These are phyloP conservation scores for Beverwykella pulmonaria DNA, from an alignment of 495 filamentous ascomycete species.

Conservation along the genomic window DNA sequence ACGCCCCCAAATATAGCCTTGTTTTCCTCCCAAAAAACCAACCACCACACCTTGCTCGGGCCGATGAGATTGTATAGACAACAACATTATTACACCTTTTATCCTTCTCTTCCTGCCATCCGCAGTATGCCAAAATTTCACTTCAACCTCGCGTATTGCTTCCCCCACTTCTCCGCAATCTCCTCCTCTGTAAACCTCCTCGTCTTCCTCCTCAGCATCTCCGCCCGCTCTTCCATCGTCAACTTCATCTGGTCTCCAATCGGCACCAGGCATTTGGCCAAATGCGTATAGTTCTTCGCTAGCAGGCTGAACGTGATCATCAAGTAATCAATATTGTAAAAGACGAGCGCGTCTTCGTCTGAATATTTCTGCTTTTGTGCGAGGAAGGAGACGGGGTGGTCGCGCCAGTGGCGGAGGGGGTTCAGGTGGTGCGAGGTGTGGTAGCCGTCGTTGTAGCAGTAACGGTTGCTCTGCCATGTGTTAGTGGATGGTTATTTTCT, in stretches of 20 bases:
- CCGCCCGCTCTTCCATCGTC: slow-evolving; percentile 61
- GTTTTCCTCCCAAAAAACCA: no score
- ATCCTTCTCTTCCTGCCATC: no score
- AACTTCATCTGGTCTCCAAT: slow-evolving; percentile 68
- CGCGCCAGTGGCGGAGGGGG: slow-evolving; percentile 72
- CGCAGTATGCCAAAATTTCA: no score
- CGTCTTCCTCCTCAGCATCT: slow-evolving; percentile 65
- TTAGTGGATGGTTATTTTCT: background rate
- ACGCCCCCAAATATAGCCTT: no score
- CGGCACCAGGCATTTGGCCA: slow-evolving; percentile 67
- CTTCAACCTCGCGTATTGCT: slow-evolving; percentile 28
- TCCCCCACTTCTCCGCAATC: slow-evolving; percentile 47
- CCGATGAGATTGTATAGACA: no score
- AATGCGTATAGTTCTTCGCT: slow-evolving; percentile 62
- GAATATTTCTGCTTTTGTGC: slow-evolving; percentile 62
- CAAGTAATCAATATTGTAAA: slow-evolving; percentile 71
- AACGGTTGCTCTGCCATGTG: slow-evolving; percentile 62
- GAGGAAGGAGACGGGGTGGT: slow-evolving; percentile 69
- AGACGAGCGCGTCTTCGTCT: slow-evolving; percentile 64
- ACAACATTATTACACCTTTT: no score
- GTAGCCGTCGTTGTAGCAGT: slow-evolving; percentile 77
- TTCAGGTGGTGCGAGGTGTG: slow-evolving; percentile 78
- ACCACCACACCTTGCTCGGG: no score
- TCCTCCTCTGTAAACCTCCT: slow-evolving; percentile 61
- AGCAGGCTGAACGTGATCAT: slow-evolving; percentile 65